Evolutionary conservation across 805 yeast genomes (phyloP), one percentile per base, ranked within the genome.

Genomic region (Wickerhamiella vanderwaltii): DNA sequence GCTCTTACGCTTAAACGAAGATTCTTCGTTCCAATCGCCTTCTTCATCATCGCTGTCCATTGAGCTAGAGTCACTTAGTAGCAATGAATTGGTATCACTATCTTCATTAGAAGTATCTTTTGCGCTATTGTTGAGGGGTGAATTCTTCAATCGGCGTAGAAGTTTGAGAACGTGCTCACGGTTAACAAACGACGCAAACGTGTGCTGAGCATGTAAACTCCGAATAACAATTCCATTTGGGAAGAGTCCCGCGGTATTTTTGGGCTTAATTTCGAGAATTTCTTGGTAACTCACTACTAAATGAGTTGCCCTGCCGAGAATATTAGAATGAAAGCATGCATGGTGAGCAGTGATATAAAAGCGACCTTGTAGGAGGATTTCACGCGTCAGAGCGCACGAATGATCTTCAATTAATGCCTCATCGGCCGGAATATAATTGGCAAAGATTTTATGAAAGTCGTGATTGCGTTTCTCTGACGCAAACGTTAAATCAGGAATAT

Each of bases 301-400:
- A 48, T 73, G 81, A 7, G 95, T 84, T 9, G 85, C 81, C 94
- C 95, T 87, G 1, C 95, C 95, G 34, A 88, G 63, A 29, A 91
- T 66, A 50, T 79, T 80, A 6, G 95, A 80, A 56, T 85, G 79
- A 67, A 91, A 91, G 55, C 95, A 84, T 3, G 88, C 55, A 53
- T 79, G 75, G 40, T 72, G 70, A 48, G 83, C 87, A 15, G 94
- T 73, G 6, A 91, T 69, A 56, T 83, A 91, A 20, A 91, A 52
- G 39, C 94, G 67, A 3, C 98, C 98, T 55, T 91, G 96, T 7
- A 85, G 62, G 24, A 88, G 65, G 37, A 86, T 83, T 48, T 88
- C 97, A 46, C 85, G 67, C 48, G 87, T 79, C 42, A 88, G 62
- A 0, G 96, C 95, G 65, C 97, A 91, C 20, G 84, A 74, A 53